A percentile compares a stretch with the other conserved stretches of the same genome.
Evolutionary conservation across 371 early-diverging fungal genomes (phyloP).

Genomic region (Rhizopus stolonifer): DNA sequence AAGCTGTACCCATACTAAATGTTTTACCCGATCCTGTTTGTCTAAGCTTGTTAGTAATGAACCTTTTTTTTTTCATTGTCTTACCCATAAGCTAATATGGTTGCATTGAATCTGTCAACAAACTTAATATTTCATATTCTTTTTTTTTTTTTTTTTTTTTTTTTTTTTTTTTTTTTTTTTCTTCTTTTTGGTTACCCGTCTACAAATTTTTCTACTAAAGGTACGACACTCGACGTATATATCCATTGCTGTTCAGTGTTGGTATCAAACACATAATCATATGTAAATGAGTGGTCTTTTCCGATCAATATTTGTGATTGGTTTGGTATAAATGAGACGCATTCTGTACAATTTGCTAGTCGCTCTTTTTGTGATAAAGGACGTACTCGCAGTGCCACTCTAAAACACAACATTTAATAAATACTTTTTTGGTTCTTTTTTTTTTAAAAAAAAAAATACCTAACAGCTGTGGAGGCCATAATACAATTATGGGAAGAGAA

Average conservation of each 20-base stretch:
- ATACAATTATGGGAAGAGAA: neutral
- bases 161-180: too few relatives aligned
- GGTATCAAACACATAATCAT: constrained; percentile 82
- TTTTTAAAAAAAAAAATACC: constrained; percentile 19
- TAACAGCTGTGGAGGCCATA: constrained; percentile 41
- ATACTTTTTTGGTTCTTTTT: too few relatives aligned
- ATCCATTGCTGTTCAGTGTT: constrained; percentile 67
- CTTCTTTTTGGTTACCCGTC: constrained; percentile 80
- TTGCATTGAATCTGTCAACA: constrained; percentile 73
- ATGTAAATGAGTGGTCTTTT: constrained; percentile 76
- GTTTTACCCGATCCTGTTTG: constrained; percentile 53
- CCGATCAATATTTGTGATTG: constrained; percentile 65
- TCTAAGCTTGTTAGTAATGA: too few relatives aligned
- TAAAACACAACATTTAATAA: constrained; percentile 27
- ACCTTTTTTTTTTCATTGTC: constrained; percentile 19
- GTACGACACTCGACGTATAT: constrained; percentile 66
- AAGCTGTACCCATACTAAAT: constrained; percentile 62
- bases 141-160: too few relatives aligned
- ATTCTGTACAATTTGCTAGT: constrained; percentile 66
- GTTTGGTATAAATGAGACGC: constrained; percentile 63
- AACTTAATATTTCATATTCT: too few relatives aligned
- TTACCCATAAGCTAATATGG: constrained; percentile 95
- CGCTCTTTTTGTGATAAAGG: constrained; percentile 78
- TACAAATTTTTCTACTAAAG: constrained; percentile 80
- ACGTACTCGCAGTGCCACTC: constrained; percentile 81